Conservation (phyloP, 805 yeast genomes). For the Pichia scutulata region DNA sequence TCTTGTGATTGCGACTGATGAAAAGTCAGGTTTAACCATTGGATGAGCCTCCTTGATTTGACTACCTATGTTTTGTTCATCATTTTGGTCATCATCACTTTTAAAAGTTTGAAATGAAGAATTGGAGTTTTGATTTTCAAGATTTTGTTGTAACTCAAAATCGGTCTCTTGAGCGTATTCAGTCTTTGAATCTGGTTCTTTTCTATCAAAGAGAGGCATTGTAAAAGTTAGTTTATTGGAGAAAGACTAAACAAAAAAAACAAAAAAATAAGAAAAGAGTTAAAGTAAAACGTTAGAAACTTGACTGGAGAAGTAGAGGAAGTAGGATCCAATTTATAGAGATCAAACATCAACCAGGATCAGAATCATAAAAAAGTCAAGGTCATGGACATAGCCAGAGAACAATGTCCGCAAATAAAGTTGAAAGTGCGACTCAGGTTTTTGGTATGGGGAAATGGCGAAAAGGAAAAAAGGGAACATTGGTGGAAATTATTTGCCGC, state of each 20-base stretch:
- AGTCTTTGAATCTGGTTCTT: neutral
- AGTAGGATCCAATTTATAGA: neutral
- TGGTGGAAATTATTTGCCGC: neutral
- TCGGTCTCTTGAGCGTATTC: neutral
- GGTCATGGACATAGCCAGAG: neutral
- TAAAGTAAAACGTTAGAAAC: no score
- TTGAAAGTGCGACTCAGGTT: neutral
- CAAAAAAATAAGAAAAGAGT: no score
- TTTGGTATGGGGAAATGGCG: neutral
- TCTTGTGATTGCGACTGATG: slow-evolving; percentile 23
- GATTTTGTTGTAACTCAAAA: neutral
- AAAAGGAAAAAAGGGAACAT: no score
- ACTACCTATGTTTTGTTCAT: neutral
- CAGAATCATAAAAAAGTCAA: neutral
- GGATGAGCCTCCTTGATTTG: neutral
- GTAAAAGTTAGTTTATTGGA: neutral
- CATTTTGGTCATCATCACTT: slow-evolving; percentile 4
- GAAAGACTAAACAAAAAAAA: neutral
- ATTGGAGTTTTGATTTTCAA: slow-evolving; percentile 2
- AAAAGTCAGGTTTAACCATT: slow-evolving; percentile 26
- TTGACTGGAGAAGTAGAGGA: neutral
- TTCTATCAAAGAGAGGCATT: neutral
- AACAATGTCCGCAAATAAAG: neutral
- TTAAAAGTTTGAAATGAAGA: slow-evolving; percentile 9
- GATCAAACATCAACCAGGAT: neutral